phyloP scores from a whole-genome alignment of 2,329 filamentous ascomycete genomes.

The Thermochaetoides dissita region DNA sequence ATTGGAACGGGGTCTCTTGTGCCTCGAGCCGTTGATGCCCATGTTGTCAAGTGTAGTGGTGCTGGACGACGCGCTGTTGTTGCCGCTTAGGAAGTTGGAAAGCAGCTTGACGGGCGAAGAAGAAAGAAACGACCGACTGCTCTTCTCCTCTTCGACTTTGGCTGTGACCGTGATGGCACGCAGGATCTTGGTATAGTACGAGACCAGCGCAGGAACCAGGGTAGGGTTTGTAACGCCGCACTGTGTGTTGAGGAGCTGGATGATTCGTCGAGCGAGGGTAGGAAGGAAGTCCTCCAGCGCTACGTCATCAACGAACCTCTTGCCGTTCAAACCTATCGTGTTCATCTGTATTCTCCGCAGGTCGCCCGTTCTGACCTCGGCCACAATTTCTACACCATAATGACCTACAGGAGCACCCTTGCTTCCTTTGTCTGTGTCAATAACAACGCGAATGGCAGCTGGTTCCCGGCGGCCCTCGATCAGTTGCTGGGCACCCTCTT shows the following conservation, averaged over 20 bases:
- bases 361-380: slow-evolving; percentile 45
- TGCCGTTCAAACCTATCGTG: slow-evolving; percentile 52
- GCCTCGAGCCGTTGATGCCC: slow-evolving; percentile 21
- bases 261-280: slow-evolving; percentile 59
- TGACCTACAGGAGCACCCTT: slow-evolving; percentile 52
- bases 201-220: slow-evolving; percentile 55
- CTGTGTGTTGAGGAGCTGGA: slow-evolving; percentile 57
- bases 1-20: slow-evolving; percentile 29
- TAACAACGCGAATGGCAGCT: slow-evolving; percentile 56
- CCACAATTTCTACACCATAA: slow-evolving; percentile 58
- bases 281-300: slow-evolving; percentile 59
- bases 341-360: slow-evolving; percentile 34
- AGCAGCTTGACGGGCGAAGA: slow-evolving; percentile 85
- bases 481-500: slow-evolving; percentile 50
- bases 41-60: slow-evolving; percentile 25
- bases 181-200: slow-evolving; percentile 65
- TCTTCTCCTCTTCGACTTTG: slow-evolving; percentile 39
- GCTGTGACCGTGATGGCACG: slow-evolving; percentile 52
- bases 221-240: slow-evolving; percentile 52
- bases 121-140: slow-evolving; percentile 52
- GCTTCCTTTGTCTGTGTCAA: slow-evolving; percentile 55
- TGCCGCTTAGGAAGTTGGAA: slow-evolving; percentile 58
- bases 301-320: slow-evolving; percentile 60
- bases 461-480: slow-evolving; percentile 52
- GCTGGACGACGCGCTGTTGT: slow-evolving; percentile 28